phyloP scores from a whole-genome alignment of 1,284 basidiomycete genomes.

The Pseudozyma thailandica region DNA sequence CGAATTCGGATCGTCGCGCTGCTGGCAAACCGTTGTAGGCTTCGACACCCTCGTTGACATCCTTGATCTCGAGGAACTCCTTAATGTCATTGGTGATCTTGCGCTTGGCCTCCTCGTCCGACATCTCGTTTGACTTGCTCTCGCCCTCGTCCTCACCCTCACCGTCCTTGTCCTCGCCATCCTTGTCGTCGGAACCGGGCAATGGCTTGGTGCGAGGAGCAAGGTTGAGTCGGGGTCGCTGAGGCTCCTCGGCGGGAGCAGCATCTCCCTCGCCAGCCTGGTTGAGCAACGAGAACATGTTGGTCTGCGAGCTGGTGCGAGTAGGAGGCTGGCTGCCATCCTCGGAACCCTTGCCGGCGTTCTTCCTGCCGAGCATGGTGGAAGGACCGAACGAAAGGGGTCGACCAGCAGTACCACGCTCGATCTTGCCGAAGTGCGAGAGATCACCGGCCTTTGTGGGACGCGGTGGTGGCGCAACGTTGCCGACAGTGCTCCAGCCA shows the following conservation, averaged over 20 bases:
- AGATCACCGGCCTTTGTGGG: conserved; percentile 85
- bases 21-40: conserved; percentile 73
- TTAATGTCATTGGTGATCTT: conserved; percentile 76
- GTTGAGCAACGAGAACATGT: conserved; percentile 77
- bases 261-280: conserved; percentile 41
- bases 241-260: conserved; percentile 70
- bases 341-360: conserved; percentile 70
- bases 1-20: conserved; percentile 75
- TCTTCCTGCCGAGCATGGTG: conserved; percentile 78
- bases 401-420: conserved; percentile 65
- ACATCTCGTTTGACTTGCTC: conserved; percentile 72
- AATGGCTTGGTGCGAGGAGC: conserved; percentile 74
- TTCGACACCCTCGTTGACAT: conserved; percentile 84
- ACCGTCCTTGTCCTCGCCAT: conserved; percentile 54
- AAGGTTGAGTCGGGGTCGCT: conserved; percentile 80
- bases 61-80: conserved; percentile 72
- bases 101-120: conserved; percentile 77
- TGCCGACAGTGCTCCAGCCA: conserved; percentile 85
- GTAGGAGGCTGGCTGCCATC: conserved; percentile 76
- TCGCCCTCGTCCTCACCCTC: conserved; percentile 68
- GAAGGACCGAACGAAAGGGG: conserved; percentile 77
- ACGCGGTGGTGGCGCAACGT: conserved; percentile 71
- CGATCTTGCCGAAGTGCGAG: conserved; percentile 82
- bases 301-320: conserved; percentile 79
- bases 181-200: conserved; percentile 61